Evolutionary conservation across 805 yeast species (phyloP).

Genomic region (Wickerhamomyces alni): DNA sequence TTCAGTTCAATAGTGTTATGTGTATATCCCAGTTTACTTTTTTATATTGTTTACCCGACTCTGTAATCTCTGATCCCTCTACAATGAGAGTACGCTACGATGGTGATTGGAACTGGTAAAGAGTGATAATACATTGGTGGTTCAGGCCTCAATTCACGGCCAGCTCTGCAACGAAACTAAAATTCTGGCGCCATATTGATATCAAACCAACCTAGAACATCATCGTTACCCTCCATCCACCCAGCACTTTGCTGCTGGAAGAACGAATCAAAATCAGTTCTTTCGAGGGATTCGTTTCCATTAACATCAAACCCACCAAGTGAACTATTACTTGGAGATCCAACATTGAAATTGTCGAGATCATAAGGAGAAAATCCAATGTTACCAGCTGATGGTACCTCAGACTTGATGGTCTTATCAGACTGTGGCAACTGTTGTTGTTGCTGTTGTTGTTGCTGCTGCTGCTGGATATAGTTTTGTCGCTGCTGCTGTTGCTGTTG

Average conservation of each 20-base stretch:
- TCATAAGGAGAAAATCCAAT: slow-evolving; percentile 9
- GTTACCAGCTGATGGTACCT: not conserved
- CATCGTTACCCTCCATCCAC: slow-evolving; percentile 85
- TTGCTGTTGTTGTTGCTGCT: slow-evolving; percentile 3
- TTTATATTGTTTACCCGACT: no score
- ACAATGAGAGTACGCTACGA: no score
- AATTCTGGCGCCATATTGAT: slow-evolving; percentile 66
- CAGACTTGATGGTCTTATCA: not conserved
- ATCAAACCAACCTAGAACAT: slow-evolving; percentile 92
- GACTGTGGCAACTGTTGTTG: not conserved
- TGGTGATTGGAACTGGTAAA: no score
- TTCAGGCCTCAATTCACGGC: no score
- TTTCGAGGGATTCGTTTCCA: slow-evolving; percentile 19
- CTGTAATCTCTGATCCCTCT: no score
- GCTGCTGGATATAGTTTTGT: no score
- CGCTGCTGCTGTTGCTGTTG: slow-evolving; percentile 3
- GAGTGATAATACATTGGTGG: no score
- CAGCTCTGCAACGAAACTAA: no score
- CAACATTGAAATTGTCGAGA: slow-evolving; percentile 9
- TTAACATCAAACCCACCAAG: slow-evolving; percentile 7
- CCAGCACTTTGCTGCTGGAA: slow-evolving; percentile 80
- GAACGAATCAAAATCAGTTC: slow-evolving; percentile 44
- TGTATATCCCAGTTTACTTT: no score
- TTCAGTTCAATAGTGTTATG: no score
- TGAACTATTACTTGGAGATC: slow-evolving; percentile 7